These are phyloP conservation scores for Thuja plicata DNA, from an alignment of 83 land plant species.

Conservation along the genomic window DNA sequence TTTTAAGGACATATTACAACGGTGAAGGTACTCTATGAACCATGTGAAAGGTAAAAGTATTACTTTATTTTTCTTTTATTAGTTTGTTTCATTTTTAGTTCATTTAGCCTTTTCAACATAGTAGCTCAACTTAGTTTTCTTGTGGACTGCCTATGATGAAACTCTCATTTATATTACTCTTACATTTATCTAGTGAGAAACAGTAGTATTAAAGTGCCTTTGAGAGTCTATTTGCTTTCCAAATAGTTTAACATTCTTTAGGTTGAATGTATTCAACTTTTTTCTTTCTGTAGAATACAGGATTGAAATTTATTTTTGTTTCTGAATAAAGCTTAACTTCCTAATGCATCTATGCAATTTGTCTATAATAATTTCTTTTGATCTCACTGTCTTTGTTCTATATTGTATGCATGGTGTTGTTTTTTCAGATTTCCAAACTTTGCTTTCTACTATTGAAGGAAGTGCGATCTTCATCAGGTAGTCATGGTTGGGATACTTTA, in stretches of 20 bases:
- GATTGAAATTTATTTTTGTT: neutral
- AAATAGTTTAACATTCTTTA: neutral
- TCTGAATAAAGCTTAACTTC: neutral
- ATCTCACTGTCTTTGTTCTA: neutral
- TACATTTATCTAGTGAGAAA: neutral
- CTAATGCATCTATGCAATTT: neutral
- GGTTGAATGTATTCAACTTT: slow-evolving; percentile 4
- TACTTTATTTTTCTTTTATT: neutral
- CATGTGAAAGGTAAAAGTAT: slow-evolving; percentile 75
- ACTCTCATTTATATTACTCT: neutral
- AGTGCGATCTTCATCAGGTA: slow-evolving; percentile 55
- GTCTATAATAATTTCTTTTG: neutral
- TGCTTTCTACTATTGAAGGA: slow-evolving; percentile 76
- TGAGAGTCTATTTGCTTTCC: neutral
- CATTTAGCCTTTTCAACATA: neutral
- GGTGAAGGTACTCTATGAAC: too few relatives aligned
- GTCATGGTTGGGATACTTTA: slow-evolving; percentile 89
- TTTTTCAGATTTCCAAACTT: slow-evolving; percentile 94
- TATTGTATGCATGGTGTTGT: slow-evolving; percentile 54
- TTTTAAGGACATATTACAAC: too few relatives aligned
- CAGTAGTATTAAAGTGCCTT: neutral
- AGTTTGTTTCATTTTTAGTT: neutral
- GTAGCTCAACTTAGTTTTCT: neutral
- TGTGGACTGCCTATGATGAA: neutral
- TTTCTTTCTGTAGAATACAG: neutral